Conservation (phyloP, 2,329 filamentous ascomycete species). For the Lachnellula willkommii region DNA sequence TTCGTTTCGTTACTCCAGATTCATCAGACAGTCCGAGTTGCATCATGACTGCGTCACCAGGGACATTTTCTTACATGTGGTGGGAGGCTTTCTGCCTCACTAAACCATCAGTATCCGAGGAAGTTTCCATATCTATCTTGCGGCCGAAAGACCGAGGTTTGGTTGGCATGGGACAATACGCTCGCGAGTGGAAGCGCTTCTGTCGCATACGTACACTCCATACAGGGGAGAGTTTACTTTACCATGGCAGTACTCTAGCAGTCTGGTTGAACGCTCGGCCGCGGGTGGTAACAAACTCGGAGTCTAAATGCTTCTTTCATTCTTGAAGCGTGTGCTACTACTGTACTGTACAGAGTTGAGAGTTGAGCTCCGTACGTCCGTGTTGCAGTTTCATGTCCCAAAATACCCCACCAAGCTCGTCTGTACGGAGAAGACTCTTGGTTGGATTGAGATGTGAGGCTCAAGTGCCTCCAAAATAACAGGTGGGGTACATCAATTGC, state of each 20-base stretch:
- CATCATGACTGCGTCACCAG: background rate
- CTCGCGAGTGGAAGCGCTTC: background rate
- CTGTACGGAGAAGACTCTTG: background rate
- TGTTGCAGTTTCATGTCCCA: background rate
- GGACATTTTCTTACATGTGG: background rate
- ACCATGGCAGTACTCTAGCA: background rate
- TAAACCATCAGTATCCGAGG: background rate
- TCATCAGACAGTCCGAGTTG: background rate
- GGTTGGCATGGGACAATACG: background rate
- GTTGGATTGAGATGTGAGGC: conserved; percentile 1
- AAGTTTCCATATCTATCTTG: conserved; percentile 2
- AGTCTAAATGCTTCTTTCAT: background rate
- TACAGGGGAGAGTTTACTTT: background rate
- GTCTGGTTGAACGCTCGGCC: background rate
- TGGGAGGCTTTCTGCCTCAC: background rate
- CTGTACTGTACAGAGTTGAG: background rate
- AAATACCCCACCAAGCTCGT: background rate
- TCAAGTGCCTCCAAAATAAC: background rate
- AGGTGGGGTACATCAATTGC: conserved; percentile 4
- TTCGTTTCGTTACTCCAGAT: background rate
- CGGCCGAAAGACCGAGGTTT: background rate
- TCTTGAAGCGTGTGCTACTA: background rate
- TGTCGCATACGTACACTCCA: background rate
- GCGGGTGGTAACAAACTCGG: conserved; percentile 1
- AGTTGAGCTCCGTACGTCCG: conserved; percentile 4